Conservation (phyloP, 306 rosid species). For the Ormosia semicastrata region DNA sequence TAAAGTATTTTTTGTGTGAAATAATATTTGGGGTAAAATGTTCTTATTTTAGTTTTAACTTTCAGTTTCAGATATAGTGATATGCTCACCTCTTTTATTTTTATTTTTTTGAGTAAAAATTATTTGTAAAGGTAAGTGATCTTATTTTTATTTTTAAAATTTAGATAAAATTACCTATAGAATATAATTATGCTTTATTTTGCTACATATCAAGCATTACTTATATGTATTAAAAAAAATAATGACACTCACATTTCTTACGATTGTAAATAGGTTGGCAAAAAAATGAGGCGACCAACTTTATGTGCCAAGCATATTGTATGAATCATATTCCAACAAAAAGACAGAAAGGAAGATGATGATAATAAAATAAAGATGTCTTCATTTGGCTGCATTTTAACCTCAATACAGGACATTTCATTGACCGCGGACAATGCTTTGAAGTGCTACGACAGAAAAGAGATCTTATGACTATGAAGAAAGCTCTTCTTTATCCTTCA, state of each 20-base stretch:
- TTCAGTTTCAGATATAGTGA: not conserved
- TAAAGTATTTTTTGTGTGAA: not conserved
- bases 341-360: no score
- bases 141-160: not conserved
- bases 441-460: no score
- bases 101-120: not conserved
- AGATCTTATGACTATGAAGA: no score
- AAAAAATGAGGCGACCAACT: not conserved
- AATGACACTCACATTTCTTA: no score
- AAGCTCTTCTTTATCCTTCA: no score
- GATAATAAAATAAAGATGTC: no score
- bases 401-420: no score
- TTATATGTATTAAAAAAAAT: no score
- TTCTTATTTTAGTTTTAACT: not conserved
- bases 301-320: no score
- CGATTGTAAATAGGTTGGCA: not conserved
- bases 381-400: no score
- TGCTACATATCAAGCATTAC: not conserved
- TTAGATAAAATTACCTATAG: not conserved
- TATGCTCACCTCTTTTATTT: not conserved
- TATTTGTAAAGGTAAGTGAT: not conserved
- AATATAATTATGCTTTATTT: not conserved
- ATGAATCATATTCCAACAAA: no score
- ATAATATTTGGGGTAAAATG: not conserved
- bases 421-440: no score